Conservation (phyloP, 2,329 filamentous ascomycete species). For the Lachnellula hyalina region DNA sequence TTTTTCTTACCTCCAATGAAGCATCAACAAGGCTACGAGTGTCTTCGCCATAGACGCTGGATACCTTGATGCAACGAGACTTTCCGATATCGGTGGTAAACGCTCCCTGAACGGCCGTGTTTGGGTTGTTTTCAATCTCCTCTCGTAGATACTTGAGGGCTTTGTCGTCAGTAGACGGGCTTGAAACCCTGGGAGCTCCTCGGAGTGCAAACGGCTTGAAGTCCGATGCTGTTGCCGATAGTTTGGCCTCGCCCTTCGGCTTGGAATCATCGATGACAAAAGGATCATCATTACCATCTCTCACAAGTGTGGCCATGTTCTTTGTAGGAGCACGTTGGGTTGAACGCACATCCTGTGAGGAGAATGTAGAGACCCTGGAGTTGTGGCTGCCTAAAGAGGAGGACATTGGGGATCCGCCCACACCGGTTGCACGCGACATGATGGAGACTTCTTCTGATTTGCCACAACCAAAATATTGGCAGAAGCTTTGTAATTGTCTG, state of each 20-base stretch:
- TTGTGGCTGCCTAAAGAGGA: slow-evolving; percentile 48
- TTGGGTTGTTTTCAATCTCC: neutral
- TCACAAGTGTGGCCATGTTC: slow-evolving; percentile 23
- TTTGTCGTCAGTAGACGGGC: neutral
- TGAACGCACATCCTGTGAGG: slow-evolving; percentile 45
- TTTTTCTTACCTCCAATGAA: slow-evolving; percentile 18
- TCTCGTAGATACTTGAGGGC: neutral
- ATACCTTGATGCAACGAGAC: slow-evolving; percentile 26
- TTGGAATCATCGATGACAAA: slow-evolving; percentile 41
- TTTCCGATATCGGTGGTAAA: slow-evolving; percentile 28
- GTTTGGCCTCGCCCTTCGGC: slow-evolving; percentile 35
- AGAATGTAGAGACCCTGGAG: slow-evolving; percentile 58
- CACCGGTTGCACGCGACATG: slow-evolving; percentile 7
- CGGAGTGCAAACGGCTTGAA: slow-evolving; percentile 48
- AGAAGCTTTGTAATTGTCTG: too few species aligned
- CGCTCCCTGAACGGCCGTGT: slow-evolving; percentile 10
- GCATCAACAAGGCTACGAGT: slow-evolving; percentile 14
- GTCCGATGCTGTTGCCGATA: slow-evolving; percentile 59
- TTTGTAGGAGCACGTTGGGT: slow-evolving; percentile 1
- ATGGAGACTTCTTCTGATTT: neutral
- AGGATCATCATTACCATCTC: slow-evolving; percentile 36
- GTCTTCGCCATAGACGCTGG: slow-evolving; percentile 19
- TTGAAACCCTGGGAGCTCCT: slow-evolving; percentile 1
- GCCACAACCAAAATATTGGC: too few species aligned
- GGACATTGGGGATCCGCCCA: slow-evolving; percentile 18